Base-by-base conservation (phyloP, 2,329 filamentous ascomycete genomes). In the Fusarium hainanense region DNA sequence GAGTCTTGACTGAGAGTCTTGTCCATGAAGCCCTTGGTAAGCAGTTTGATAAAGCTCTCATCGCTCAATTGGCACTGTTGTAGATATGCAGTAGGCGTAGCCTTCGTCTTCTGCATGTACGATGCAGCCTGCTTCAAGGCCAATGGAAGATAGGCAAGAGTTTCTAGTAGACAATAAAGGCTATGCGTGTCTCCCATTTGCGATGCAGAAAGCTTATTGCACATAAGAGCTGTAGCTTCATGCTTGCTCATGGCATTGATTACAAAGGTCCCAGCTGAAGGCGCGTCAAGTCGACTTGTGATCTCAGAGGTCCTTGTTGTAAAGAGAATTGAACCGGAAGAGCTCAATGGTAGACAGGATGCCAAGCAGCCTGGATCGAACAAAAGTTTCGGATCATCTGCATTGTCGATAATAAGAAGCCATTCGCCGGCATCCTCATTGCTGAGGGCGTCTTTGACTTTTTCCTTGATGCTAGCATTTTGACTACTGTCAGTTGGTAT, bases 381-480 rank as follows among this genome's bases (percentile, higher is more conserved):
- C 20, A 43, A 0, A 43, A 16, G n/a, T 16, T 10, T 23, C 0
- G 20, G 12, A 11, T 23, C 41, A 16, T 43, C 41, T 11, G 41
- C 41, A 4, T 16, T 43, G 5, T 43, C 20, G 9, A 43, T 16
- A 1, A 43, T 1, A 23, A 43, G 41, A 43, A 43, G 13, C 41
- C 20, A 43, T 1, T 43, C 41, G 5, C 41, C 41, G 2, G 2
- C 20, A 7, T 43, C 0, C 0, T 0, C 16, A 0, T 0, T 37
- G 9, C 32, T 37, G 16, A 37, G 32, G 0, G 32, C 16, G 0
- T 37, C 5, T 37, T 6, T 37, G 16, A 37, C 41, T 4, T 1
- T 43, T 23, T 0, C 20, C 16, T 9, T 23, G 5, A 10, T 43
- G 5, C n/a, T 16, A 23, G 20, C 41, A 18, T n/a, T n/a, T n/a